phyloP scores from a whole-genome alignment of 768 basidiomycete species.

The Mrakia blollopis region DNA sequence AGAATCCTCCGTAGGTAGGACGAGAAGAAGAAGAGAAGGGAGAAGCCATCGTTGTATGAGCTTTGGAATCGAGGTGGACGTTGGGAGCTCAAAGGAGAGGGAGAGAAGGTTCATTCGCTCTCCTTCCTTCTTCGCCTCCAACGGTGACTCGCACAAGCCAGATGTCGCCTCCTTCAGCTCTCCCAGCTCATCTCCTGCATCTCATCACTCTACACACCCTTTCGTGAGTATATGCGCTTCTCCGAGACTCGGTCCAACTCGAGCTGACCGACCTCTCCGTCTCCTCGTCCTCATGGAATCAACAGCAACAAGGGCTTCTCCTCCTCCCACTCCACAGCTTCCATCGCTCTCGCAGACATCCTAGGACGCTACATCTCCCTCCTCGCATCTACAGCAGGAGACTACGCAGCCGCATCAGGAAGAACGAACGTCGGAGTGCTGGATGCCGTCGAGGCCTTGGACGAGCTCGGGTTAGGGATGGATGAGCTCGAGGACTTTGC shows the following conservation, averaged over 20 bases:
- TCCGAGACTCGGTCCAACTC: too few species aligned
- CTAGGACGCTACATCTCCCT: conserved; percentile 11
- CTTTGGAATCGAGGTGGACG: not conserved
- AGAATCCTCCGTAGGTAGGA: not conserved
- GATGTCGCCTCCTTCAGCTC: conserved; percentile 9
- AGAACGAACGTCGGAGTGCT: not conserved
- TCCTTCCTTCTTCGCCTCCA: not conserved
- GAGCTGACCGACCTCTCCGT: not conserved
- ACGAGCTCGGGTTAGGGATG: not conserved
- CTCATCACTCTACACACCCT: conserved; percentile 17
- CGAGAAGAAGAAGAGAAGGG: conserved; percentile 7
- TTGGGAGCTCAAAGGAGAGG: not conserved
- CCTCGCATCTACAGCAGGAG: conserved; percentile 10
- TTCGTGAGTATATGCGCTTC: not conserved
- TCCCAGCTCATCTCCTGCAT: conserved; percentile 18
- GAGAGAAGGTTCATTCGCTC: too few species aligned
- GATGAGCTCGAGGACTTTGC: conserved; percentile 10
- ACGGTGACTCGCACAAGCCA: not conserved
- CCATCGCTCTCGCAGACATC: conserved; percentile 21
- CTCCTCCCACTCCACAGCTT: conserved; percentile 15
- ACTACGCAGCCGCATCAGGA: not conserved
- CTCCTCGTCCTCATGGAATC: not conserved
- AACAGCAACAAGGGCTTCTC: conserved; percentile 13
- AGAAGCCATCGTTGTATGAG: not conserved
- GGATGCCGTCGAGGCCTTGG: conserved; percentile 15